phyloP scores from a whole-genome alignment of 2,329 filamentous ascomycete species.

The Fonsecaea nubica region DNA sequence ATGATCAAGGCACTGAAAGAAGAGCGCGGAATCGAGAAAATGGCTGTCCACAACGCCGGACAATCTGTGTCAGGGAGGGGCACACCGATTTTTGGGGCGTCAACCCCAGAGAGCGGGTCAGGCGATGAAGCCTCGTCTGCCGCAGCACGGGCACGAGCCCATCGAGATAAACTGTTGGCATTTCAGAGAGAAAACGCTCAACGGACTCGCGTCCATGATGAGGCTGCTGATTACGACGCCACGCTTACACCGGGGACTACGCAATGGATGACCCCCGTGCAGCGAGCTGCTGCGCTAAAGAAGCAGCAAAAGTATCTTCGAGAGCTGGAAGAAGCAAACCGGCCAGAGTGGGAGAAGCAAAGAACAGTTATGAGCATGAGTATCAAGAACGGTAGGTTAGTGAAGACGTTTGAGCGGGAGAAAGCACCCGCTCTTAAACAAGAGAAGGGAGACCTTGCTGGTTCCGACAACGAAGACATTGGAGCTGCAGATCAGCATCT shows the following conservation, averaged over 20 bases:
- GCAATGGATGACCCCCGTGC: conserved; percentile 84
- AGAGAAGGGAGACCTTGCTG: conserved; percentile 35
- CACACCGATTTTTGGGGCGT: conserved; percentile 43
- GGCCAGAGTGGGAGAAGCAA: conserved; percentile 87
- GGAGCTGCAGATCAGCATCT: conserved; percentile 38
- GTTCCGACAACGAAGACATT: conserved; percentile 40
- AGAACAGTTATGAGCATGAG: conserved; percentile 85
- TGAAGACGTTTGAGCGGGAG: conserved; percentile 56
- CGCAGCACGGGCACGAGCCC: conserved; percentile 60
- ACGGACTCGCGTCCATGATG: conserved; percentile 83
- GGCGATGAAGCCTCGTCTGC: conserved; percentile 41
- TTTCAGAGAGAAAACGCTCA: conserved; percentile 87
- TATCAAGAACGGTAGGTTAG: conserved; percentile 76
- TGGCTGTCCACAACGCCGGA: conserved; percentile 78
- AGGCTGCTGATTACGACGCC: conserved; percentile 74
- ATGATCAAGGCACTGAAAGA: conserved; percentile 85
- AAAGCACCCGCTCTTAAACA: conserved; percentile 38
- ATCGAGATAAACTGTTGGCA: conserved; percentile 78
- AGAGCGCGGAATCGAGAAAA: conserved; percentile 85
- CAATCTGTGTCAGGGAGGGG: conserved; percentile 50
- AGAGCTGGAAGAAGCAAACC: conserved; percentile 84
- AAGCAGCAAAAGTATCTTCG: conserved; percentile 81
- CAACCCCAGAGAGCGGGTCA: conserved; percentile 44
- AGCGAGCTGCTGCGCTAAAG: conserved; percentile 82
- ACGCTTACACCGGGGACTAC: conserved; percentile 66